Evolutionary conservation across 78 protist species (phyloP), one percentile per base, ranked within the genome.

Genomic region (Dictyostelium discoideum): DNA sequence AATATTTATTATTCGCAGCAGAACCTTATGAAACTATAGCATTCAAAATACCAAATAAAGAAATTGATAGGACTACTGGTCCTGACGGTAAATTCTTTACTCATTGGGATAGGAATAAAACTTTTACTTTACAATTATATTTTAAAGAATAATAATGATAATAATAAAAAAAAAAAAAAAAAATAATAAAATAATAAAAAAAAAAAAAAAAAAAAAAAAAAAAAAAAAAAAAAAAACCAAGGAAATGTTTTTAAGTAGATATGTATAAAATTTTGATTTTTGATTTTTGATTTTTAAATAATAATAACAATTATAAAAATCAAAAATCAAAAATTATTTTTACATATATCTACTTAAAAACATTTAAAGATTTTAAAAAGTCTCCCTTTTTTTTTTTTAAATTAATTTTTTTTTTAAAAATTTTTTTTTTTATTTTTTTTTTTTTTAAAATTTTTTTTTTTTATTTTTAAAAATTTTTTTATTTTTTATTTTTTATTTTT

Each of bases 11-110:
- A 39, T 96, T 99, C n/a, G 99, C 99, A 2, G 99, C 99, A 0
- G 99, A 98, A 69, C 99, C 99, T 6, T 99, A 99, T 92, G 99
- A 99, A 85, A 99, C 99, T 7, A 97, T 99, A 42, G 99, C 98
- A 32, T 98, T 99, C 95, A 98, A 99, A 95, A 96, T 99, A 8
- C 99, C 99, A 84, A 95, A 95, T 87, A 87, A 87, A 69, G 92
- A 93, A 37, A 93, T 93, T 22, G 96, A 93, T 82, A 85, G 92
- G 40, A 54, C 86, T 6, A 93, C 92, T 26, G 92, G 92, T 39
- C 94, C 94, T 5, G 92, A 86, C 72, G 96, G 96, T 39, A 93
- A 93, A 74, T 85, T 93, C 80, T 93, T 86, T 65, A 82, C 85
- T 57, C 92, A 93, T 83, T 93, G 96, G 96, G 96, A 93, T 83